Percentiles rank a stretch among this genome's conserved stretches.
Conservation (phyloP, 768 basidiomycete genomes). For the Cystoderma amianthinum region DNA sequence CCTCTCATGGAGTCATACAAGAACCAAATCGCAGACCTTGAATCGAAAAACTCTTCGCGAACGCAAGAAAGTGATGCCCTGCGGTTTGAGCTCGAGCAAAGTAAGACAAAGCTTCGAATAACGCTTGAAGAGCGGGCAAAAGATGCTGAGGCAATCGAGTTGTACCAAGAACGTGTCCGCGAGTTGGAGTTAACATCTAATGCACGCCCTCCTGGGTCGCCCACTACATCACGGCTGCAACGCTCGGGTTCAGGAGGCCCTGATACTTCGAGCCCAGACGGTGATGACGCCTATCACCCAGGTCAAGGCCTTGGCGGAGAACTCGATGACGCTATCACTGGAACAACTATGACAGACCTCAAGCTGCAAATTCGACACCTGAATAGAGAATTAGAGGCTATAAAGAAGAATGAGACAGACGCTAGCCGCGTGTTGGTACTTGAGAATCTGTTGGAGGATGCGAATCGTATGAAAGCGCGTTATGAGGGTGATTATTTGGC, state of each 20-base stretch:
- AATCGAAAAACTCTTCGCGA: slow-evolving; percentile 58
- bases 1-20: slow-evolving; percentile 92
- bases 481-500: slow-evolving; percentile 87
- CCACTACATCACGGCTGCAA: background rate
- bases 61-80: slow-evolving; percentile 68
- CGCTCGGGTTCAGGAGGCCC: slow-evolving; percentile 19
- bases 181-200: slow-evolving; percentile 76
- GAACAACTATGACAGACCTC: slow-evolving; percentile 86
- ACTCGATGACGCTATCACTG: slow-evolving; percentile 78
- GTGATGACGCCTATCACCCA: slow-evolving; percentile 35
- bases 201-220: slow-evolving; percentile 14
- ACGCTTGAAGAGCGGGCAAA: slow-evolving; percentile 62
- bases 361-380: slow-evolving; percentile 83
- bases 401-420: slow-evolving; percentile 70
- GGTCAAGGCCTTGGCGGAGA: slow-evolving; percentile 72
- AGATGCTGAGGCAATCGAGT: slow-evolving; percentile 79
- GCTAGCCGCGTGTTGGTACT: slow-evolving; percentile 75
- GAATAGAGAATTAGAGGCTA: slow-evolving; percentile 71
- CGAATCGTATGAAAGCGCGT: slow-evolving; percentile 81
- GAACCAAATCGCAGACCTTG: slow-evolving; percentile 75
- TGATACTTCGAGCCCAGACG: slow-evolving; percentile 30
- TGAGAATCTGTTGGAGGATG: slow-evolving; percentile 87
- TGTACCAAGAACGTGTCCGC: slow-evolving; percentile 85
- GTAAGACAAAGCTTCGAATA: slow-evolving; percentile 61
- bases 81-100: slow-evolving; percentile 73